Base-by-base conservation (phyloP, 2,329 filamentous ascomycete species). In the Elsinoe fawcettii region DNA sequence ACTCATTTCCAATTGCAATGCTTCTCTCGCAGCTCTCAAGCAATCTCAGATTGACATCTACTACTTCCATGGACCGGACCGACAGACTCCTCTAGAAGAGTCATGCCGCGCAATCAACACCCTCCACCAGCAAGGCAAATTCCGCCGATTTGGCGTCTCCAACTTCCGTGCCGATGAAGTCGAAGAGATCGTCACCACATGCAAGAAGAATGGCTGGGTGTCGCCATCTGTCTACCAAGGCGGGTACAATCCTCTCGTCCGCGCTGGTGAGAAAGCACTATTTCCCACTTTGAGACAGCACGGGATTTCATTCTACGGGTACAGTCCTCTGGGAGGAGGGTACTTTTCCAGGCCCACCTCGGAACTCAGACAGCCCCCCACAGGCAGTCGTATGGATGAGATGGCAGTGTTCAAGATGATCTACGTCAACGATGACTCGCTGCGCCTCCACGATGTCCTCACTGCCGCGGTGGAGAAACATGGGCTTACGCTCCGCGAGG, bases 211-310 rank as follows among this genome's bases (percentile, higher is more conserved):
- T 3, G 70, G 70, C 1, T 77, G 65, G 23, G 67, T 75, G 12
- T 70, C 69, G 56, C 77, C 77, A 0, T 68, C 65, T 3, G 73
- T 77, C 2, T 79, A 77, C 59, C 73, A 80, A 60, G 75, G 77
- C 1, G 68, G 73, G 6, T 79, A 80, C 64, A 77, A 78, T 56
- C 66, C 72, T 6, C 64, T 80, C 11, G 68, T 69, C 2, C 69
- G 77, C 44, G 65, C 69, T 2, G 68, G 65, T 5, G 77, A 80
- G 58, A 66, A 67, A 30, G 68, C 71, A 11, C 64, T 79, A 1
- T 71, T 78, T 16, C 73, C 75, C 0, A 53, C 73, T 0, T 63
- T 78, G 9, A 69, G 75, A 2, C 68, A 72, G 55, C 62, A 74
- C 36, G 66, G 65, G 11, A 76, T 79, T 1, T 63, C 70, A 0